Base-by-base conservation (phyloP, 306 rosid species). In the Astragalus glycyphyllos region DNA sequence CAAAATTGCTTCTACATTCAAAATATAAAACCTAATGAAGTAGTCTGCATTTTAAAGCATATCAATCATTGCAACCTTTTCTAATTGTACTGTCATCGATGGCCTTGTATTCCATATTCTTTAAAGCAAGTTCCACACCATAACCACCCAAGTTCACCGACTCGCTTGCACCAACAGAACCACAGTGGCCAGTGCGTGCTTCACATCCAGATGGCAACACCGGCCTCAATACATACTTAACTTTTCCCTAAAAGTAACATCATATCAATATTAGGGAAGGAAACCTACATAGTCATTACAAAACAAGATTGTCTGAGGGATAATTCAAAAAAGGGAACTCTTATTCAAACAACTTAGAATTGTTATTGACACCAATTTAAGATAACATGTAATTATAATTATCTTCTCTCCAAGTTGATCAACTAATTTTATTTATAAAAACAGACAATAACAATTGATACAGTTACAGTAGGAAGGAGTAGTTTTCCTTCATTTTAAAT, bases 61-160 rank as follows among this genome's bases (percentile, higher is more conserved):
- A 15, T 42, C 37, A 75, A 79, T 74, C 13, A 34, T 58, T 69
- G 84, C 69, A 78, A 95, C 99, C 99, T 91, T 94, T 91, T 85
- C 84, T 91, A 61, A 91, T 71, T 6, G 84, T 56, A 75, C 96
- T 86, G 72, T 95, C 97, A 68, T 95, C 96, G 89, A 94, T 89
- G 72, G 99, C 96, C 81, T 91, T 95, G 58, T 95, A 91, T 77
- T 95, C 99, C 99, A 95, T 91, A 70, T 95, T 95, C 96, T 95
- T 95, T 68, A 95, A 80, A 61, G 91, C 97, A 80, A 95, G 97
- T 80, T 91, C 97, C 44, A 95, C 97, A 3, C 99, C 99, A 76
- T 89, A 95, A 70, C 99, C 97, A 73, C 99, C 99, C 86, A 95
- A 85, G 84, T 95, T 91, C 69, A 95, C 76, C 6, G 96, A 73